Base-by-base conservation (phyloP, 306 rosid species). In the Castanea sativa region DNA sequence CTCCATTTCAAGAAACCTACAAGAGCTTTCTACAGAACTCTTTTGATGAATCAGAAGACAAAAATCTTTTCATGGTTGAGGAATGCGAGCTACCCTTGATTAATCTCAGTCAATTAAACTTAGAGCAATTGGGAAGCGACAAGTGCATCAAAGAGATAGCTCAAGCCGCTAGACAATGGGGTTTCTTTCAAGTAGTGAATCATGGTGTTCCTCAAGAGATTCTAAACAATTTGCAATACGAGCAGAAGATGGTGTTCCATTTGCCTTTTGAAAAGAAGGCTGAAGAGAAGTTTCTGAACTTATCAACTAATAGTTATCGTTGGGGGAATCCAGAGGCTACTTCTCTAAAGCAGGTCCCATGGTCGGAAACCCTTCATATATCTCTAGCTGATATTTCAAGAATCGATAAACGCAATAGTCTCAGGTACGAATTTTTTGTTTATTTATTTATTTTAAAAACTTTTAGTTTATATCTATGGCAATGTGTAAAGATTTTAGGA, bases 341-440 rank as follows among this genome's bases (percentile, higher is more conserved):
- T 29, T 76, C 77, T 75, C 55, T 80, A 1, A 71, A 11, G 0
- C 94, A 91, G 80, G 55, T 91, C 32, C 76, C 90, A 33, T 93
- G 98, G 97, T 90, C 91, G 15, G 98, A 93, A 87, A 91, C 94
- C 51, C 73, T 88, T 55, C 97, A 88, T 76, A 71, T 90, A 1
- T 72, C 89, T 78, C 69, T 89, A 60, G 69, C 69, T 10, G 88
- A 93, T 33, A 55, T 90, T 41, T 76, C 87, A 29, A 81, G 6
- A 14, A 78, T 87, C 76, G 73, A 86, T 25, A 78, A 85, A 5
- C 74, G 77, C 84, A 55, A 76, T 19, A 77, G 12, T 55, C 83
- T 90, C 65, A 91, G 97, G 97, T 93, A 79, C 6, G 10, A 4
- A 35, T 4, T 16, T 33, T 55, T 3, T 38, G 18, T 73, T 21